Base-by-base conservation (phyloP, 306 rosid genomes). In the Biancaea sappan region DNA sequence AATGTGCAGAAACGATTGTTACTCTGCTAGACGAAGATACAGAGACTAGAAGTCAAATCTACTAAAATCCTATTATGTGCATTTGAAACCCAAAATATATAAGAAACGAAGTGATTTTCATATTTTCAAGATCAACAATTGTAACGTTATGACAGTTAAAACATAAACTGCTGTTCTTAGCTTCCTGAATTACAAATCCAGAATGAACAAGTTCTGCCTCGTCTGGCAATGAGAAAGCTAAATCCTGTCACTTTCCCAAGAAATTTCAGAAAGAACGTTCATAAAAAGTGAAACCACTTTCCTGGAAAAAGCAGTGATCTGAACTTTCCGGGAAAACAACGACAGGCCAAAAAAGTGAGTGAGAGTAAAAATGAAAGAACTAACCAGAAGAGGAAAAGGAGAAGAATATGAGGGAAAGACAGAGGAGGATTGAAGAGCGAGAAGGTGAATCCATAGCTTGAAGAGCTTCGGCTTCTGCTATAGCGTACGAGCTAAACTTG, bases 341-440 rank as follows among this genome's bases (percentile, higher is more conserved):
- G 46, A n/a, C 18, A 38, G 47, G 13, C 7, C 8, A 10, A 15
- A 54, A 40, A 54, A 24, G 43, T 12, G 31, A 37, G 34, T 34
- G 16, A n/a, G 54, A 3, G 38, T 1, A 18, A 25, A 43, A 78
- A 16, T 3, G n/a, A 24, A 69, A 61, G 62, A 58, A 77, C 74
- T 9, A 13, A 87, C 96, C 90, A 34, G 88, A 77, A 29, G 43
- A 51, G 66, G 5, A 2, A 41, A 87, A 50, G 60, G 82, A 53
- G 14, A 69, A 40, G 86, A 57, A 1, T 18, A 73, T 12, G 59
- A 85, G 59, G 21, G 43, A 80, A 86, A 85, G 72, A 13, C 21
- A 64, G 82, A 80, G 8, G 46, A 53, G 70, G 68, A 56, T 3
- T 24, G 81, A 75, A 50, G n/a, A 5, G 1, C 3, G 79, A 3